Evolutionary conservation across 768 basidiomycete species (phyloP), one percentile per base, ranked within the genome.

Genomic region (Phlebiopsis flavidoalba): DNA sequence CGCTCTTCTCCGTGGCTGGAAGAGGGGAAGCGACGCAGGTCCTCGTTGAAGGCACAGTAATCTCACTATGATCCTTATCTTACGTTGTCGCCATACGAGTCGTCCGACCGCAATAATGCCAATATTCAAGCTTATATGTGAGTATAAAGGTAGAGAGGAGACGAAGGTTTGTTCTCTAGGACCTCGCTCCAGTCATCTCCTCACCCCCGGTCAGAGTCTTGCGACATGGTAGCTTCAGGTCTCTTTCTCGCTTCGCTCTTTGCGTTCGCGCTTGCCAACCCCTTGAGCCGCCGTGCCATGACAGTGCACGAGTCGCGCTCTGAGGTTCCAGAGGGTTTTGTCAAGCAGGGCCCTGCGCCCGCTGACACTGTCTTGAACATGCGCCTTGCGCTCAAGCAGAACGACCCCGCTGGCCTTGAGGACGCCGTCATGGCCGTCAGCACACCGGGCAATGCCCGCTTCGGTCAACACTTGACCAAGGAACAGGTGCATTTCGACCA

Each of bases 381-480:
- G 47, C 74, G 75, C 48, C 62, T 79, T 53, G 76, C 71, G 3
- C 70, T 79, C 53, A 68, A 66, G 21, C 73, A 73, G 57, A 71
- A 64, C 53, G 66, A 79, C 62, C 70, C 73, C 31, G 59, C 59
- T 10, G 76, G 76, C 10, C 74, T 79, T 8, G 71, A 77, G 63
- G 66, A 72, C 53, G 70, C 67, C 8, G 70, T 77, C 21, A 65
- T 70, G 60, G 74, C 69, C 46, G 75, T 77, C 63, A 75, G 74
- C 61, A 74, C 73, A 2, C 77, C 78, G 4, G 64, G 66, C 33
- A 77, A 69, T 63, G 62, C 69, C 10, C 53, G 64, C 8, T 78
- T 74, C 63, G 74, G 77, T 15, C 70, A 77, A 63, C 74, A 75
- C 57, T 60, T 79, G 40, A 72, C 64, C 58, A 68, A 71, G 64